Evolutionary conservation across 305 asterid genomes (phyloP), one percentile per base, ranked within the genome.

Genomic region (Fraxinus sp.): DNA sequence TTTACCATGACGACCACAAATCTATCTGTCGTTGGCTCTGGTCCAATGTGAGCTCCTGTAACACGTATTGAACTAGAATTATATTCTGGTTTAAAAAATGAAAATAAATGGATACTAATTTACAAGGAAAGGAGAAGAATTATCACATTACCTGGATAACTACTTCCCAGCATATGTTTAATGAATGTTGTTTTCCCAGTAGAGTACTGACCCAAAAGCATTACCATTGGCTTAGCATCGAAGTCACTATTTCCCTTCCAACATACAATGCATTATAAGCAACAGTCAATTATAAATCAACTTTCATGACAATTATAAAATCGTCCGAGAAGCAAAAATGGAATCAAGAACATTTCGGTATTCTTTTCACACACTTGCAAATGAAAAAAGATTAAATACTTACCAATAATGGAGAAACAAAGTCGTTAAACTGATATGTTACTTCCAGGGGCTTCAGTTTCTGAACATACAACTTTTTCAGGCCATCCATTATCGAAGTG

Each of bases 11-110:
- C 99, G 64, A 93, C 98, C 59, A 96, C 98, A 89, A 96, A 96
- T 94, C 99, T 91, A 86, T 96, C 99, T 0, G 99, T 96, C 28
- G 99, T 96, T 49, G 98, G 99, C 90, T 96, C 99, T 26, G 99
- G 99, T 83, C 99, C 99, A 85, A 96, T 94, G 82, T 94, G 97
- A 90, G 98, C 98, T 77, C 98, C 99, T 94, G 87, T 77, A 62
- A 36, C 30, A 59, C 28, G 78, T 81, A 46, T 57, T 30, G 35
- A n/a, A 76, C 41, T 64, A 14, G 75, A 39, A 80, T 32, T 80
- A 75, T 22, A 35, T 64, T 32, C 4, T 9, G 9, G 68, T 36
- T 30, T 14, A 28, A 26, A 57, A 22, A 66, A 33, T 3, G 64
- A 36, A 46, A 75, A 13, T 20, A 77, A 43, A 78, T 30, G 59